Conservation (phyloP, 257 asterid species). For the Jaltomata sinuosa region DNA sequence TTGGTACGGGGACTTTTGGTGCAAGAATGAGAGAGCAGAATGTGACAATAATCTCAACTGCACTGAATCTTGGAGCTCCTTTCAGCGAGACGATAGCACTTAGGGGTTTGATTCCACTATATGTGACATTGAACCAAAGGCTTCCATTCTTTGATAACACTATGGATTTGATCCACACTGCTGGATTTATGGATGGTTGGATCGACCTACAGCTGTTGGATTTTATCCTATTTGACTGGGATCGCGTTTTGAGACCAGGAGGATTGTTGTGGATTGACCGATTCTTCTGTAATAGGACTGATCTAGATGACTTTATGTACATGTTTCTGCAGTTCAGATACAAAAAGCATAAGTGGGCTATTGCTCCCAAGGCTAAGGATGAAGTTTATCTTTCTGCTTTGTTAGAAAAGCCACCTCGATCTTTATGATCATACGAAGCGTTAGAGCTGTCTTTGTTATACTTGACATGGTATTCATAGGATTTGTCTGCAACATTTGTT, state of each 20-base stretch:
- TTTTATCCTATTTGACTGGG: slow-evolving; percentile 87
- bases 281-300: slow-evolving; percentile 73
- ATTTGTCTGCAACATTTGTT: neutral
- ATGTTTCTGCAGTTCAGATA: slow-evolving; percentile 91
- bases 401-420: slow-evolving; percentile 82
- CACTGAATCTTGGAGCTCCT: slow-evolving; percentile 82
- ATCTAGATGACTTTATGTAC: slow-evolving; percentile 73
- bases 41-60: slow-evolving; percentile 62
- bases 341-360: slow-evolving; percentile 70
- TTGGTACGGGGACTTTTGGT: slow-evolving; percentile 83
- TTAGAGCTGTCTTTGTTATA: neutral
- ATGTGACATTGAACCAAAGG: slow-evolving; percentile 69
- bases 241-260: slow-evolving; percentile 77
- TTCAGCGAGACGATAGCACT: slow-evolving; percentile 78
- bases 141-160: slow-evolving; percentile 89
- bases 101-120: slow-evolving; percentile 69
- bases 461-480: neutral
- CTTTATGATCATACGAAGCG: slow-evolving; percentile 22
- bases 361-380: slow-evolving; percentile 69
- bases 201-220: slow-evolving; percentile 68
- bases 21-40: slow-evolving; percentile 80
- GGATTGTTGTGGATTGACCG: slow-evolving; percentile 80
- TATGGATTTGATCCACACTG: slow-evolving; percentile 75
- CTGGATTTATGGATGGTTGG: slow-evolving; percentile 92
- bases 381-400: slow-evolving; percentile 79